Percentiles rank a stretch among this genome's conserved stretches.
phyloP scores from a whole-genome alignment of 2,329 filamentous ascomycete genomes.

The Arthrobotrys megalospora region DNA sequence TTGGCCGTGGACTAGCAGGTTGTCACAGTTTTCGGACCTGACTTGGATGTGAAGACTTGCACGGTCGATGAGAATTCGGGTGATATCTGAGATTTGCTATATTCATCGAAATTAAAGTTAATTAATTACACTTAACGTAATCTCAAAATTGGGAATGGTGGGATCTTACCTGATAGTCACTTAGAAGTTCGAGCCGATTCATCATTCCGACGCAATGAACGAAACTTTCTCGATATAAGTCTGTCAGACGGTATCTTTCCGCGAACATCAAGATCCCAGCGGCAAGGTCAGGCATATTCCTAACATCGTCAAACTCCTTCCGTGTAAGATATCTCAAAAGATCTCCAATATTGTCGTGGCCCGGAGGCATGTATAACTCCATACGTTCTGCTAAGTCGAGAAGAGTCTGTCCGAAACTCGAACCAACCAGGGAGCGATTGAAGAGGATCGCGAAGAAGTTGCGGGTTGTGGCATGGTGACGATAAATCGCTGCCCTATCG shows the following conservation, averaged over 20 bases:
- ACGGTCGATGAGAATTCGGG: constrained; percentile 75
- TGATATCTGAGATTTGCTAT: constrained; percentile 73
- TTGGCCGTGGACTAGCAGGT: constrained; percentile 70
- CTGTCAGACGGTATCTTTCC: constrained; percentile 76
- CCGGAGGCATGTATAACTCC: constrained; percentile 73
- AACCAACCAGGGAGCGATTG: constrained; percentile 76
- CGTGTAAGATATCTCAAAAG: constrained; percentile 75
- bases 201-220: constrained; percentile 78
- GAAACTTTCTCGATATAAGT: constrained; percentile 79
- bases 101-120: not conserved
- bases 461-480: constrained; percentile 77
- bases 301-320: constrained; percentile 76
- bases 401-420: constrained; percentile 76
- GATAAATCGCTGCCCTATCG: constrained; percentile 70
- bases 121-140: constrained; percentile 2
- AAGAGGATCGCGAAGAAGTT: constrained; percentile 79
- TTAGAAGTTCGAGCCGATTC: constrained; percentile 70
- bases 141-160: not conserved
- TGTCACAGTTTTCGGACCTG: constrained; percentile 75
- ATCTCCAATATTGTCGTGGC: constrained; percentile 70
- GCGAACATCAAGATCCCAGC: constrained; percentile 77
- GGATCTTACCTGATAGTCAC: constrained; percentile 71
- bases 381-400: constrained; percentile 76
- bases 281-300: constrained; percentile 74
- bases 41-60: constrained; percentile 76